A percentile compares a stretch with the other conserved stretches of the same genome.
Evolutionary conservation across 805 yeast genomes (phyloP).

Genomic region (Ogataea pignaliae): DNA sequence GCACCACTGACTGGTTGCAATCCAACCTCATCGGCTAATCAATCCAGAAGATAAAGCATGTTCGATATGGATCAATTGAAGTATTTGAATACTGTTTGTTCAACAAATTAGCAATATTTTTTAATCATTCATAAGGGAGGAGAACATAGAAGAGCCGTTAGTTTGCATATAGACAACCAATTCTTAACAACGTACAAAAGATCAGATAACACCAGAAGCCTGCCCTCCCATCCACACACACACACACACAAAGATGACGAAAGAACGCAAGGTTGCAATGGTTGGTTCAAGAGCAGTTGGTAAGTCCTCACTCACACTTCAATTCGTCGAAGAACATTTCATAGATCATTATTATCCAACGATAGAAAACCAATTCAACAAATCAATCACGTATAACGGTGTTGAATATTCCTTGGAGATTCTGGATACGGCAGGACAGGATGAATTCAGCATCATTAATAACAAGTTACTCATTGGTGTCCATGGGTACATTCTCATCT

Average conservation of each 20-base stretch:
- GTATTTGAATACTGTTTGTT: too few relatives aligned
- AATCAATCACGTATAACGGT: constrained; percentile 61
- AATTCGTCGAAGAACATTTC: constrained; percentile 84
- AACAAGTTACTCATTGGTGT: constrained; percentile 76
- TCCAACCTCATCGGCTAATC: too few relatives aligned
- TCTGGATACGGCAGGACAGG: constrained; percentile 91
- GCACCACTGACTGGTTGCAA: too few relatives aligned
- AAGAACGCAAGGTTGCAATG: constrained; percentile 74
- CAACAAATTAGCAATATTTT: too few relatives aligned
- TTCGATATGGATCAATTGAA: too few relatives aligned
- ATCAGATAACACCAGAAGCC: too few relatives aligned
- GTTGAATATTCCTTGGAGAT: constrained; percentile 79
- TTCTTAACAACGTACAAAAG: too few relatives aligned
- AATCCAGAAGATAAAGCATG: too few relatives aligned
- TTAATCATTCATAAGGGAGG: too few relatives aligned
- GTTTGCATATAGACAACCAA: too few relatives aligned
- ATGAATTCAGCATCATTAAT: constrained; percentile 76
- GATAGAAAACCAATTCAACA: constrained; percentile 79
- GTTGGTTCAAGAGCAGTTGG: constrained; percentile 89
- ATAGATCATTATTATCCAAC: constrained; percentile 90
- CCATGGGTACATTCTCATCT: constrained; percentile 79
- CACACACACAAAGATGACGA: constrained; percentile 16
- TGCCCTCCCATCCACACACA: too few relatives aligned
- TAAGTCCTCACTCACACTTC: constrained; percentile 77
- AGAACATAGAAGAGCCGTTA: too few relatives aligned